Evolutionary conservation across 495 filamentous ascomycete species (phyloP).

Genomic region (Choiromyces venosus): DNA sequence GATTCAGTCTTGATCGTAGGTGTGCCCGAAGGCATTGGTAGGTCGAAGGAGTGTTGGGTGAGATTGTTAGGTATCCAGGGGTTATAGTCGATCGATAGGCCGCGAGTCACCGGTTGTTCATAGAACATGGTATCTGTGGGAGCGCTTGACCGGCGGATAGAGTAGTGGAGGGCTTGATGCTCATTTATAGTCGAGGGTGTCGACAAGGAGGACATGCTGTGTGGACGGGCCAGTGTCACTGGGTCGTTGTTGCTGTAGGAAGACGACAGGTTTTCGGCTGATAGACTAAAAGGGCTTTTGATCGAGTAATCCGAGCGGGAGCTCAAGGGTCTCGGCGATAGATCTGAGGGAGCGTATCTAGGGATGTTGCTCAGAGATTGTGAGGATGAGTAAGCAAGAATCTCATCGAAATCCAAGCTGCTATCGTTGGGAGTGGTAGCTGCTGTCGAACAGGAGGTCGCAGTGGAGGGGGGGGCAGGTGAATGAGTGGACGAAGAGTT

Average conservation of each 20-base stretch:
- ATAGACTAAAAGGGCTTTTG: conserved; percentile 27
- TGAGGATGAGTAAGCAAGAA: conserved; percentile 26
- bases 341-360: conserved; percentile 26
- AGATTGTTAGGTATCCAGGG: conserved; percentile 17
- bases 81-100: conserved; percentile 26
- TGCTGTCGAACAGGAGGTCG: background rate
- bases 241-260: conserved; percentile 25
- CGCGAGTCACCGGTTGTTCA: conserved; percentile 18
- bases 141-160: conserved; percentile 27
- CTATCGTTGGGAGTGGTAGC: background rate
- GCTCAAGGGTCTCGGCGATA: conserved; percentile 30
- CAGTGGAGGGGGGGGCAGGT: background rate
- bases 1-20: conserved; percentile 10
- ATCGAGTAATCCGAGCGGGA: conserved; percentile 24
- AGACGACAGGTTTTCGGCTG: conserved; percentile 25
- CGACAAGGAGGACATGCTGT: conserved; percentile 39
- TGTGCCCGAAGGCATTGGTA: conserved; percentile 19
- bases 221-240: conserved; percentile 30
- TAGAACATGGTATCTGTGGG: conserved; percentile 27
- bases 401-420: conserved; percentile 21
- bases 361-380: conserved; percentile 18
- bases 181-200: conserved; percentile 20
- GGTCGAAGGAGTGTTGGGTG: conserved; percentile 19
- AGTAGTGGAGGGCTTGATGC: conserved; percentile 13
- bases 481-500: background rate